Percentiles rank a stretch among this genome's conserved stretches.
These are phyloP conservation scores for Ustilago esculenta DNA, from an alignment of 1,284 basidiomycete genomes.

Conservation along the genomic window DNA sequence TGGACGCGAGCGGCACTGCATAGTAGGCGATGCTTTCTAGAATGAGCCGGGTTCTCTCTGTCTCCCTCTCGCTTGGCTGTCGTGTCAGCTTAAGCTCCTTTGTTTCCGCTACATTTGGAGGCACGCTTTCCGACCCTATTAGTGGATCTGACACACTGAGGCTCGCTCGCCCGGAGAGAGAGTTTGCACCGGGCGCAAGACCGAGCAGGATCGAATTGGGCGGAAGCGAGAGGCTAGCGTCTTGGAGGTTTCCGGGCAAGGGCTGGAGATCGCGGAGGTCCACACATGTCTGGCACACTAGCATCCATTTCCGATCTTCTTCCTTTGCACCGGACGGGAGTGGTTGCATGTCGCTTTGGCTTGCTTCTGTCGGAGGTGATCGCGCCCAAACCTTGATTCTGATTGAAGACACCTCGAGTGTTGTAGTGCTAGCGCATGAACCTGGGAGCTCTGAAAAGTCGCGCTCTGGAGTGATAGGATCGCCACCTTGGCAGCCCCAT, in stretches of 20 bases:
- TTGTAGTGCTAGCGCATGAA: neutral
- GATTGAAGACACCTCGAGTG: slow-evolving; percentile 7
- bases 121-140: neutral
- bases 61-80: slow-evolving; percentile 26
- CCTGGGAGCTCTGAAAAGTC: slow-evolving; percentile 16
- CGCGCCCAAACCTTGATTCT: slow-evolving; percentile 27
- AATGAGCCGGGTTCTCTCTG: slow-evolving; percentile 26
- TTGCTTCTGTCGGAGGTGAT: neutral
- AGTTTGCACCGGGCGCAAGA: slow-evolving; percentile 34
- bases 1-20: slow-evolving; percentile 14
- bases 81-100: slow-evolving; percentile 9
- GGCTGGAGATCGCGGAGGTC: slow-evolving; percentile 39
- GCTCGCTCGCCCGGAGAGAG: slow-evolving; percentile 25
- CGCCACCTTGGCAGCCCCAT: slow-evolving; percentile 36
- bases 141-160: slow-evolving; percentile 2
- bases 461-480: slow-evolving; percentile 31
- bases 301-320: slow-evolving; percentile 20
- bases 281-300: slow-evolving; percentile 18
- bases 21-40: slow-evolving; percentile 38
- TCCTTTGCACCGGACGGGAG: neutral
- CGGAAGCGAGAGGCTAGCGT: slow-evolving; percentile 10
- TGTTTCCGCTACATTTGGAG: neutral
- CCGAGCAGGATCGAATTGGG: slow-evolving; percentile 42
- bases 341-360: neutral
- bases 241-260: slow-evolving; percentile 22